These are phyloP conservation scores for Kuraishia capsulata DNA, from an alignment of 805 yeast species.

Conservation along the genomic window DNA sequence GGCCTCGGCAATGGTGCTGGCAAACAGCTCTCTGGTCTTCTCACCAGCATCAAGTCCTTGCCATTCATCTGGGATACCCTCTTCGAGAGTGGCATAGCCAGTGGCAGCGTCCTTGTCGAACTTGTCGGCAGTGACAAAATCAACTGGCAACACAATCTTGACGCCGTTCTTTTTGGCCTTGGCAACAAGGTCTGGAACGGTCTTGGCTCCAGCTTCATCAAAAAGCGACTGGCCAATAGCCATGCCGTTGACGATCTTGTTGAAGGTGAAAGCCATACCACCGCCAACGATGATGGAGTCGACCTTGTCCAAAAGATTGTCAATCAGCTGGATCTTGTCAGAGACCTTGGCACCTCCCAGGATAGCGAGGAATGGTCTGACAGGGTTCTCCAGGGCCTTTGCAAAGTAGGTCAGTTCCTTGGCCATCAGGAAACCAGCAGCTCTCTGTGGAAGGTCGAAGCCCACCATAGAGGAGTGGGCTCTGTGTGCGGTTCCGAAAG, in stretches of 20 bases:
- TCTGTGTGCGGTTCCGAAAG: slow-evolving; percentile 99
- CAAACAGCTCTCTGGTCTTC: slow-evolving; percentile 72
- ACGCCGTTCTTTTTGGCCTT: slow-evolving; percentile 97
- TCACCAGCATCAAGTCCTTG: slow-evolving; percentile 97
- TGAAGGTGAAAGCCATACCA: slow-evolving; percentile 99
- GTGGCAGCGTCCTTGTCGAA: slow-evolving; percentile 87
- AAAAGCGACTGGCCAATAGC: slow-evolving; percentile 86
- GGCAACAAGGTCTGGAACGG: slow-evolving; percentile 83
- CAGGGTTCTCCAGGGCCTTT: slow-evolving; percentile 97
- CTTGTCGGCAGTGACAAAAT: slow-evolving; percentile 91
- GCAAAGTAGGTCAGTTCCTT: slow-evolving; percentile 97
- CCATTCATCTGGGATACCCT: slow-evolving; percentile 93
- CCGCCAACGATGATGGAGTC: slow-evolving; percentile 94
- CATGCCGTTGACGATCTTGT: slow-evolving; percentile 81
- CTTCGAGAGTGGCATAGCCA: slow-evolving; percentile 76
- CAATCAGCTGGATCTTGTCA: slow-evolving; percentile 97
- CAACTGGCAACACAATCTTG: slow-evolving; percentile 89
- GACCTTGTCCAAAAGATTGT: slow-evolving; percentile 94
- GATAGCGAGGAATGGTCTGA: slow-evolving; percentile 96
- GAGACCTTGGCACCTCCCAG: slow-evolving; percentile 99
- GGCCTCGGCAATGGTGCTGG: slow-evolving; percentile 79
- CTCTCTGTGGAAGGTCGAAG: slow-evolving; percentile 88
- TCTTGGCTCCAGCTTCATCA: slow-evolving; percentile 92
- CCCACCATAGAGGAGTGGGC: slow-evolving; percentile 99
- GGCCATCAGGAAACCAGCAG: slow-evolving; percentile 97